These are phyloP conservation scores for Prunus padus DNA, from an alignment of 306 rosid species.

Conservation along the genomic window DNA sequence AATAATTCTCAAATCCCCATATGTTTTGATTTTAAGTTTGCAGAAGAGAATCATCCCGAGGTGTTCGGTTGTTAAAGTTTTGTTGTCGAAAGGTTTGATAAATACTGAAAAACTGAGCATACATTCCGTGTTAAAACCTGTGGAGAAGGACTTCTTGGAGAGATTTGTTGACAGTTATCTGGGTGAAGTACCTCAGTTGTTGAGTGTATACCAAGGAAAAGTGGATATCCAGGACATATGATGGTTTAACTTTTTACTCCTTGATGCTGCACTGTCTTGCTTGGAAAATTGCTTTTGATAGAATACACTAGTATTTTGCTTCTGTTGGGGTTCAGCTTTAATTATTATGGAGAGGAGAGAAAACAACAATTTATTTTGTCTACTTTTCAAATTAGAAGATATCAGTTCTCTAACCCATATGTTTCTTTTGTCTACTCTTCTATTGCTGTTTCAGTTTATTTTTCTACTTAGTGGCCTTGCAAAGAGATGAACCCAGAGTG, in stretches of 20 bases:
- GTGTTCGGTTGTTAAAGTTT: neutral
- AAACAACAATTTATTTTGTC: too few species aligned
- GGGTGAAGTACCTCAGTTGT: slow-evolving; percentile 21
- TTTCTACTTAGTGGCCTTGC: too few species aligned
- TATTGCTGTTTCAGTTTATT: too few species aligned
- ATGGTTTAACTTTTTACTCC: neutral
- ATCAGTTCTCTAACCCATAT: too few species aligned
- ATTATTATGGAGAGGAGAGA: too few species aligned
- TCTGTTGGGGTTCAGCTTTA: too few species aligned
- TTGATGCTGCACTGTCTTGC: neutral
- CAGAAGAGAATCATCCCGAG: slow-evolving; percentile 21
- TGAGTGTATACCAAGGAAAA: slow-evolving; percentile 27
- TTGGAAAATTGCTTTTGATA: too few species aligned
- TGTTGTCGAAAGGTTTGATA: slow-evolving; percentile 25
- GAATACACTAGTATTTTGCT: too few species aligned
- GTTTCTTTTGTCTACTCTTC: too few species aligned
- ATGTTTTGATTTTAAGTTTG: neutral
- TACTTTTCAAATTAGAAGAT: too few species aligned
- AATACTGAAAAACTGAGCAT: neutral
- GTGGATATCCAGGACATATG: neutral
- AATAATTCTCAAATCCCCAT: neutral
- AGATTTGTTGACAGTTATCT: slow-evolving; percentile 25
- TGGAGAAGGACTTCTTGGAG: slow-evolving; percentile 17
- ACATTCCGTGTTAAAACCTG: neutral
- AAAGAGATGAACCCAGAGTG: too few species aligned